These are phyloP conservation scores for Coniferiporia sulphurascens DNA, from an alignment of 1,284 basidiomycete genomes.

Conservation along the genomic window DNA sequence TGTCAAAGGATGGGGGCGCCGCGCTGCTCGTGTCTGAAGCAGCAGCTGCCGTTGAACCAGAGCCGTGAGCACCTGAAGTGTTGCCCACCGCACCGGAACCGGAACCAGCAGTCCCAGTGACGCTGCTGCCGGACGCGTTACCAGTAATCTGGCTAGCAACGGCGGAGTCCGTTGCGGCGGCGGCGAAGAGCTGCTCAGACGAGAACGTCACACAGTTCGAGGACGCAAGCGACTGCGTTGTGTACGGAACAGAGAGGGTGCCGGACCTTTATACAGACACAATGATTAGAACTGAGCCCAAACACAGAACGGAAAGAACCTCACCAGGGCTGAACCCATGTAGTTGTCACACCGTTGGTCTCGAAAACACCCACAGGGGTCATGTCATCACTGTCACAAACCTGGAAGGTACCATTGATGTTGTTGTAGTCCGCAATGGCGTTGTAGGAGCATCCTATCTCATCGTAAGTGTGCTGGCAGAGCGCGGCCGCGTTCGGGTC, in stretches of 20 bases:
- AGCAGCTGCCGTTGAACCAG: too few species aligned
- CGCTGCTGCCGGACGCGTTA: constrained; percentile 7
- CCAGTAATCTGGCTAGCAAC: constrained; percentile 19
- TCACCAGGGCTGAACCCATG: constrained; percentile 18
- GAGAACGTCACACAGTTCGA: constrained; percentile 34
- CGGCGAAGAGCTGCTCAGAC: constrained; percentile 31
- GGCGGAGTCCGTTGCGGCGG: constrained; percentile 20
- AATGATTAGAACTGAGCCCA: background rate
- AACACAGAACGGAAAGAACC: background rate
- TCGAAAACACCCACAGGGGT: constrained; percentile 21
- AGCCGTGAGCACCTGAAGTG: background rate
- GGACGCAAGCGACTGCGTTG: constrained; percentile 28
- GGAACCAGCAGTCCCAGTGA: constrained; percentile 6
- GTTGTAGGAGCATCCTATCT: constrained; percentile 20
- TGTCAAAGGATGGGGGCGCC: constrained; percentile 2
- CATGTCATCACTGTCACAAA: constrained; percentile 30
- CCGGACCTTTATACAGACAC: background rate
- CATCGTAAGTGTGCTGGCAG: constrained; percentile 23
- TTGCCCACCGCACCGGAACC: constrained; percentile 8
- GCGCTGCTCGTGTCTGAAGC: background rate
- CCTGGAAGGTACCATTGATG: constrained; percentile 25
- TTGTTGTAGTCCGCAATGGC: constrained; percentile 18
- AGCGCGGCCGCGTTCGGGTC: constrained; percentile 14
- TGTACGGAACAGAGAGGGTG: constrained; percentile 25
- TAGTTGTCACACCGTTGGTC: constrained; percentile 15